Conservation (phyloP, 371 early-diverging fungal genomes). For the Chytridiales sp. region DNA sequence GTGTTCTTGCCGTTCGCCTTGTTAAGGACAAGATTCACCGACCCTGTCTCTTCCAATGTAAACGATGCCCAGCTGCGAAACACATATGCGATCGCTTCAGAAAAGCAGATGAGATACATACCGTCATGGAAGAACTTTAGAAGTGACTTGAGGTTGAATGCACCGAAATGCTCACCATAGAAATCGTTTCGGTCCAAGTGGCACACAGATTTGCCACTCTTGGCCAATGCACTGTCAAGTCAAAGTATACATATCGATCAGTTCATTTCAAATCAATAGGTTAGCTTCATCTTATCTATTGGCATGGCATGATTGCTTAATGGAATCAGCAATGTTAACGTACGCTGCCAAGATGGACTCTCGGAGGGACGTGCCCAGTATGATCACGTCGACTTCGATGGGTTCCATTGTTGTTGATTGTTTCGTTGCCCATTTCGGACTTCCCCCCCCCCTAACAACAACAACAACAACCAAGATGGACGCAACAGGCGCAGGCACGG, state of each 20-base stretch:
- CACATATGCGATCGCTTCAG: background rate
- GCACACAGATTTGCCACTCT: constrained; percentile 81
- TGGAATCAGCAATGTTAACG: constrained; percentile 3
- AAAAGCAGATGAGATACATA: background rate
- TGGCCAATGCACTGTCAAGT: constrained; percentile 65
- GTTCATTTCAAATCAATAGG: background rate
- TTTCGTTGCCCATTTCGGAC: no score
- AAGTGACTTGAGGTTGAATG: constrained; percentile 59
- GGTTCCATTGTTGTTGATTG: no score
- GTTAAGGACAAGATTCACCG: background rate
- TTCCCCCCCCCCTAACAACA: no score
- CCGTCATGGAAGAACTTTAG: constrained; percentile 21
- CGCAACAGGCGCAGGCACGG: background rate
- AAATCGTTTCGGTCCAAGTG: constrained; percentile 81
- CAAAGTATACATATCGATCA: background rate
- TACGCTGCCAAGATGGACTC: constrained; percentile 87
- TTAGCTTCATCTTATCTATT: no score
- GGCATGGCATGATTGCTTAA: no score
- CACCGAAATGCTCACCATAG: constrained; percentile 83
- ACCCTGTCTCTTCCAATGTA: background rate
- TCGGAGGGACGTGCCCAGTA: constrained; percentile 87
- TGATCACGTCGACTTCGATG: constrained; percentile 64
- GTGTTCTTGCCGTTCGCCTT: no score
- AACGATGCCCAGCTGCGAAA: background rate
- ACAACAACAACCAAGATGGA: background rate